Base-by-base conservation (phyloP, 148 eudicot species). In the Spergularia bocconei region DNA sequence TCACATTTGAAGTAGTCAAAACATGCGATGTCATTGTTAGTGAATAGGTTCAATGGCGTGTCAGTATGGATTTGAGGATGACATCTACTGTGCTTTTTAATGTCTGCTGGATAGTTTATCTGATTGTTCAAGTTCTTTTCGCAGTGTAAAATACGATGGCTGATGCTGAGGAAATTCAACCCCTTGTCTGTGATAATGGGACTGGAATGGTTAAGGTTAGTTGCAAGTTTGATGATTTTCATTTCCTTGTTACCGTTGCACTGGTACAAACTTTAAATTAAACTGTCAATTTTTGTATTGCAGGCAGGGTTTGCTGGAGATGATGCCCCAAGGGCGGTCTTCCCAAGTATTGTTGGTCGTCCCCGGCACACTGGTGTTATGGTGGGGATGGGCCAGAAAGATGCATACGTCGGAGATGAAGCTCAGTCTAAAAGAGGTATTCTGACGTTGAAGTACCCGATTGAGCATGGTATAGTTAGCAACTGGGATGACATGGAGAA, bases 401-500 rank as follows among this genome's bases (percentile, higher is more conserved):
- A 75, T 67, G 80, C 83, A 29, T 80, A 80, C 67, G 83, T 80
- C 16, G 83, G 83, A 53, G 83, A 80, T 76, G 83, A 80, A 76
- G 83, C 83, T 50, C 80, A 72, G 67, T 80, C 83, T 58, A 80
- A 76, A 63, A 66, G 83, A 71, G 83, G 80, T 76, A 80, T 72
- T 53, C 53, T 80, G 77, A 80, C 83, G 12, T 72, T 80, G 83
- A 80, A 80, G 77, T 80, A 76, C 74, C 83, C 80, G 6, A 85
- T 85, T 71, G 88, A 85, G 84, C 86, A 82, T 72, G 88, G 88
- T 16, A 82, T 82, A n/a, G 86, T 85, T 10, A 85, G 84, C 78
- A 85, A 85, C 58, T 85, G 88, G 88, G 88, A 82, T 82, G 85
- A 86, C 82, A 86, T 87, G 91, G 91, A 87, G 80, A 87, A 87